Base-by-base conservation (phyloP, 352 stramenopile genomes). In the Pythium insidiosum region DNA sequence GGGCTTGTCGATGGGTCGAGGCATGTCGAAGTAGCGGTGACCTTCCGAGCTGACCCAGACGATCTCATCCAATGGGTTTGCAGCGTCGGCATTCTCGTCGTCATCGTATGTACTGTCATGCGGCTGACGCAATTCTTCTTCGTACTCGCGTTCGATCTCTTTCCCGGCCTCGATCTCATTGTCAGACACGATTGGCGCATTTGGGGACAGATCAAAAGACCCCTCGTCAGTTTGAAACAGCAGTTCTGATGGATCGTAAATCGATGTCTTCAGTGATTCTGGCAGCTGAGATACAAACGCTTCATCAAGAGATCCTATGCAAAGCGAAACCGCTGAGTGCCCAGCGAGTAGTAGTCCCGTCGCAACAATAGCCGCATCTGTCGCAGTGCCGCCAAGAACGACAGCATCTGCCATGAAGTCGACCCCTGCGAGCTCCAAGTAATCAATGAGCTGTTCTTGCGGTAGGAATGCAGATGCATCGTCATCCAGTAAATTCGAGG, bases 11-110 rank as follows among this genome's bases (percentile, higher is more conserved):
- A 93, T 57, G 35, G 73, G 71, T 15, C 50, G 62, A 15, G 80
- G 80, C 77, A 93, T 90, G 25, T 88, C 78, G 50, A 93, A 93
- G 50, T 85, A 93, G 3, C 65, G 68, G 15, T 69, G 61, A 3
- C 66, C 69, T 23, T 76, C 56, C 19, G 35, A 36, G 19, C 71
- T 61, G 25, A 71, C 38, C 68, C 67, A 84, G 20, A 84, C 71
- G 11, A 76, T 53, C 40, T 65, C 49, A 13, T 83, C 61, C 22
- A 65, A 41, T 5, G 42, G 30, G 22, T 61, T 53, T 28, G 43
- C 46, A 13, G 57, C 36, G 28, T 66, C 28, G 9, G 66, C 44
- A 5, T 61, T 21, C 15, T 45, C 35, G 15, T 29, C 15, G 20
- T 58, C 37, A 11, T n/a, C n/a, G n/a, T n/a, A n/a, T n/a, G n/a